Percentiles rank a stretch among this genome's conserved stretches.
Conservation (phyloP, 768 basidiomycete genomes). For the Nidularia pulvinata region DNA sequence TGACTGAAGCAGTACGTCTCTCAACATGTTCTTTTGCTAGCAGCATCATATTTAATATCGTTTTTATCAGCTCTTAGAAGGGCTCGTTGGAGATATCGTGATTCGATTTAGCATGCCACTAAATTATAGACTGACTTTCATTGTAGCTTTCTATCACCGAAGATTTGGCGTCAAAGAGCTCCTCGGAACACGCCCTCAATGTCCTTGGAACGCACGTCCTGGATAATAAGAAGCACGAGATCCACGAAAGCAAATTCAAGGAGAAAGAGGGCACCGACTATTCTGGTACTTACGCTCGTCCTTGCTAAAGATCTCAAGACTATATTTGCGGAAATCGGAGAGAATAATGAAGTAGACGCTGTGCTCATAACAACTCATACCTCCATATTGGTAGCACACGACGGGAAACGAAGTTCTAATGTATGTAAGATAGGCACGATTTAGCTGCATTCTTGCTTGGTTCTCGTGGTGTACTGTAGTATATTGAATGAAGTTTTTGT, state of each 20-base stretch:
- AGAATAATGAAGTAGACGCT: no score
- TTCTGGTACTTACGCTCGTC: conserved; percentile 68
- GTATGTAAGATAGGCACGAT: no score
- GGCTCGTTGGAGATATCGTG: conserved; percentile 70
- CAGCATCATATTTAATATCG: background rate
- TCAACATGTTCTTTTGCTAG: no score
- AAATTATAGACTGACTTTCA: conserved; percentile 1
- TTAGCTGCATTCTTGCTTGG: no score
- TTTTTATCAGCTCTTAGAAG: conserved; percentile 50
- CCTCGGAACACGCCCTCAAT: conserved; percentile 52
- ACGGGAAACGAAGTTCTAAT: no score
- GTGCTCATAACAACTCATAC: no score
- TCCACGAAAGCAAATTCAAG: conserved; percentile 45
- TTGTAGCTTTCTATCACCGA: conserved; percentile 66
- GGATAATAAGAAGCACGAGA: conserved; percentile 30
- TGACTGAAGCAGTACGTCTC: conserved; percentile 44
- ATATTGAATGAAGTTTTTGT: no score
- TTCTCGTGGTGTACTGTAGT: no score
- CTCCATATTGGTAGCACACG: no score
- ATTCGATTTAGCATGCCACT: conserved; percentile 16
- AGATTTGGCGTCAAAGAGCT: conserved; percentile 42
- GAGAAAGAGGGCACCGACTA: conserved; percentile 35
- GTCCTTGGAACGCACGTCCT: conserved; percentile 27
- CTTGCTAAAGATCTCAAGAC: no score
- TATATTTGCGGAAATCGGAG: no score